Percentiles rank a stretch among this genome's conserved stretches.
Conservation (phyloP, 2,329 filamentous ascomycete genomes). For the Alternaria infectoria region DNA sequence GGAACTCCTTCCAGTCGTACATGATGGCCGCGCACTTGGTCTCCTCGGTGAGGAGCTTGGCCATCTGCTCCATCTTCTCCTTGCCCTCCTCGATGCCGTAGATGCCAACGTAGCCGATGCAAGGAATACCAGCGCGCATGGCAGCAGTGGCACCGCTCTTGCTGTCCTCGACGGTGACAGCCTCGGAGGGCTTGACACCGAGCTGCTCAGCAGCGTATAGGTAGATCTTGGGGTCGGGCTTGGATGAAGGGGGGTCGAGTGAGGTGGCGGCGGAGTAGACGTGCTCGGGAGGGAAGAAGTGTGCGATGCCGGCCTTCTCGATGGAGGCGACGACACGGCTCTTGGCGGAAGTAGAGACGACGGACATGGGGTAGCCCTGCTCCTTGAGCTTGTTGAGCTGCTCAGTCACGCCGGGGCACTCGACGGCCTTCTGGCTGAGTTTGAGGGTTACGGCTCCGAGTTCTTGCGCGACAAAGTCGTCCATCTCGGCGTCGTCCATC, state of each 20-base stretch:
- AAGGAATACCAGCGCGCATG: constrained; percentile 77
- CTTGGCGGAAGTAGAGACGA: constrained; percentile 82
- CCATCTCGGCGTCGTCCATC: constrained; percentile 71
- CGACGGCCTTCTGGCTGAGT: constrained; percentile 69
- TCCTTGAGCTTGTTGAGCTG: constrained; percentile 70
- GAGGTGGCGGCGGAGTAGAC: constrained; percentile 85
- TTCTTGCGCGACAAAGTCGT: constrained; percentile 76
- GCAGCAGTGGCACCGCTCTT: constrained; percentile 82
- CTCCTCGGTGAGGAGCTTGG: constrained; percentile 56
- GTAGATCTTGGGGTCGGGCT: constrained; percentile 91
- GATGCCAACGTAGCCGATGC: constrained; percentile 84
- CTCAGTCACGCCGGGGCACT: constrained; percentile 72
- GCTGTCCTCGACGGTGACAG: constrained; percentile 85
- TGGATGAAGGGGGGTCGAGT: constrained; percentile 79
- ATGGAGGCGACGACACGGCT: constrained; percentile 79
- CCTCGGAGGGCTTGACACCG: constrained; percentile 73
- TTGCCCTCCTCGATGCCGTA: constrained; percentile 51
- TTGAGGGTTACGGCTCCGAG: constrained; percentile 85
- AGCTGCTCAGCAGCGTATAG: constrained; percentile 76
- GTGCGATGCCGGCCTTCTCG: constrained; percentile 77
- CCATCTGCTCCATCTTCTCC: constrained; percentile 56
- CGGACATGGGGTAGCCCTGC: constrained; percentile 74
- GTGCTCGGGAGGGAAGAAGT: constrained; percentile 76
- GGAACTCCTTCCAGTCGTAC: constrained; percentile 61
- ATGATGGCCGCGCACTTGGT: constrained; percentile 57